Evolutionary conservation across 768 basidiomycete genomes (phyloP).

Genomic region (Aureoboletus auriporus): DNA sequence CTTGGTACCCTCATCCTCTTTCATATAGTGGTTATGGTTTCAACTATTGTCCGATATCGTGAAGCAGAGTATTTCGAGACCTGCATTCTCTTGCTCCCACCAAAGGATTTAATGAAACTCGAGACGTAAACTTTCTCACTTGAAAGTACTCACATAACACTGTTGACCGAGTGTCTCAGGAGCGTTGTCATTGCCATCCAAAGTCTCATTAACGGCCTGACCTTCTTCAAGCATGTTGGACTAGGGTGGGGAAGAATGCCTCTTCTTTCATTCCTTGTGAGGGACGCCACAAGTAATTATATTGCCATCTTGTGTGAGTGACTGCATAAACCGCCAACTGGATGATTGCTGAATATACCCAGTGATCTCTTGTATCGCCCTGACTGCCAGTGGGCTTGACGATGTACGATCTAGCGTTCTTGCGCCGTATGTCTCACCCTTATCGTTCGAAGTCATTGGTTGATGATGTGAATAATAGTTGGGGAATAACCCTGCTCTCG

Average conservation of each 20-base stretch:
- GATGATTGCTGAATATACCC: background rate
- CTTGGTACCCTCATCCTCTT: conserved; percentile 9
- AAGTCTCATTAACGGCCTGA: conserved; percentile 36
- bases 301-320: conserved; percentile 36
- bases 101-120: background rate
- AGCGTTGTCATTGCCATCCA: conserved; percentile 29
- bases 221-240: conserved; percentile 35
- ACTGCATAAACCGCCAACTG: background rate
- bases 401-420: background rate
- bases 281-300: conserved; percentile 23
- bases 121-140: conserved; percentile 15
- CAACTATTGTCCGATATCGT: conserved; percentile 20
- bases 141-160: background rate
- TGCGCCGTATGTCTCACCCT: conserved; percentile 4
- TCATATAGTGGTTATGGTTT: conserved; percentile 13
- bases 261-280: conserved; percentile 37
- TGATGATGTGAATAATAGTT: conserved; percentile 10
- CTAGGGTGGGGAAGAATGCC: conserved; percentile 41
- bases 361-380: conserved; percentile 3
- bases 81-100: conserved; percentile 24
- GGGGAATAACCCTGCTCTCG: conserved; percentile 13
- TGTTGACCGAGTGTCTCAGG: conserved; percentile 5
- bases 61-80: background rate
- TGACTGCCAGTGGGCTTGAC: background rate
- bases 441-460: background rate